A percentile compares a stretch with the other conserved stretches of the same genome.
These are phyloP conservation scores for Globisporangium sylvaticum DNA, from an alignment of 352 stramenopile species.

Conservation along the genomic window DNA sequence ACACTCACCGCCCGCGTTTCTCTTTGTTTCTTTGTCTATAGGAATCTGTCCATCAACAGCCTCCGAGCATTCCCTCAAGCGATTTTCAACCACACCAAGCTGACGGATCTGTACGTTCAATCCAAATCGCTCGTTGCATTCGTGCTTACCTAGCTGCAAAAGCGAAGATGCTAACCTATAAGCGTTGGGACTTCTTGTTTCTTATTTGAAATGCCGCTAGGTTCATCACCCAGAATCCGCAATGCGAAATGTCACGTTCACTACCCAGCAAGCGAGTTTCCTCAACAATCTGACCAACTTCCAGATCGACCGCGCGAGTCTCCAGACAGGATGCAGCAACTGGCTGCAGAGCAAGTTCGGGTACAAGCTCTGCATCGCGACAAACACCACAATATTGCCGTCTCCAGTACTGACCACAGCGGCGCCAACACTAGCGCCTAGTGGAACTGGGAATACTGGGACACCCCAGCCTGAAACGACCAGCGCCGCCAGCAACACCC, in stretches of 20 bases:
- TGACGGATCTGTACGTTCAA: constrained; percentile 4
- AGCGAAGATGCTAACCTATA: background rate
- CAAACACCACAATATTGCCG: background rate
- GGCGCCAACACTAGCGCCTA: background rate
- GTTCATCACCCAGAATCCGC: background rate
- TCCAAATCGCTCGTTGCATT: background rate
- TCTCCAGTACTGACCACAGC: background rate
- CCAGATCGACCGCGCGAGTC: background rate
- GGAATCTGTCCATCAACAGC: background rate
- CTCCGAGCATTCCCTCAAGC: background rate
- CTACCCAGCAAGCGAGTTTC: constrained; percentile 7
- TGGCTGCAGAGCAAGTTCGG: background rate
- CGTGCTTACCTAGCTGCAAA: too few species aligned
- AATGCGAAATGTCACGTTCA: constrained; percentile 5
- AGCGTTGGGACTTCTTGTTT: background rate
- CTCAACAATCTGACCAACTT: background rate
- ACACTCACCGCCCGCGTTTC: background rate
- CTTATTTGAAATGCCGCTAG: too few species aligned
- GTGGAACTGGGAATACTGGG: background rate
- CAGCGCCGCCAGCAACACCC: background rate
- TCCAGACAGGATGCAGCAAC: background rate
- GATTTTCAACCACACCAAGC: constrained; percentile 9
- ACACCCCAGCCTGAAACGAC: too few species aligned
- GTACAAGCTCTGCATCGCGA: background rate
- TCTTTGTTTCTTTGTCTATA: background rate